Evolutionary conservation across 768 basidiomycete species (phyloP).

Genomic region (Pulveroboletus sp.): DNA sequence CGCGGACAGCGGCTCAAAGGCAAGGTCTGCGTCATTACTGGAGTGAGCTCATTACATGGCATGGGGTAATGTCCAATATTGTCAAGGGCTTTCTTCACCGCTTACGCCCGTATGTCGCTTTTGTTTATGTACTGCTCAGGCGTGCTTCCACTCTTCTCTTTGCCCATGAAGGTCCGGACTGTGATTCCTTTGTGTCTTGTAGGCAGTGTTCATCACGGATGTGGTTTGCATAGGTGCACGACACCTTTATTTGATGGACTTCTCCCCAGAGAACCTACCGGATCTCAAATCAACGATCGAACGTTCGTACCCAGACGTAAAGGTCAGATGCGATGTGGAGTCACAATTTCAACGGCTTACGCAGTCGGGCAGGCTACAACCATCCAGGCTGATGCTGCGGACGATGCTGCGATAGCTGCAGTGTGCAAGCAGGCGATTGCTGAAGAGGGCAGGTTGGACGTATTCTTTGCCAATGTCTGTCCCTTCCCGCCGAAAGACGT

Average conservation of each 20-base stretch:
- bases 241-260: constrained; percentile 77
- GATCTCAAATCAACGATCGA: constrained; percentile 67
- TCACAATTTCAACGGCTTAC: constrained; percentile 9
- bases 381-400: constrained; percentile 78
- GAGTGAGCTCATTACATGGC: constrained; percentile 80
- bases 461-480: constrained; percentile 92
- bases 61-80: constrained; percentile 60
- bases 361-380: constrained; percentile 63
- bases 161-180: constrained; percentile 67
- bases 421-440: constrained; percentile 69
- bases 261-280: constrained; percentile 61
- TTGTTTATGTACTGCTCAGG: constrained; percentile 33
- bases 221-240: constrained; percentile 51
- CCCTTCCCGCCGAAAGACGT: background rate
- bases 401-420: constrained; percentile 61
- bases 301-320: constrained; percentile 68
- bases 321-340: constrained; percentile 40
- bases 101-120: constrained; percentile 12
- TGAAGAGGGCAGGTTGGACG: constrained; percentile 84
- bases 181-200: background rate
- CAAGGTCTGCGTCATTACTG: constrained; percentile 87
- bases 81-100: background rate
- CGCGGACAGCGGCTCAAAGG: constrained; percentile 56
- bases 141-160: constrained; percentile 69
- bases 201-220: constrained; percentile 2